phyloP scores from a whole-genome alignment of 2,329 filamentous ascomycete species.

The Fusarium sp. region DNA sequence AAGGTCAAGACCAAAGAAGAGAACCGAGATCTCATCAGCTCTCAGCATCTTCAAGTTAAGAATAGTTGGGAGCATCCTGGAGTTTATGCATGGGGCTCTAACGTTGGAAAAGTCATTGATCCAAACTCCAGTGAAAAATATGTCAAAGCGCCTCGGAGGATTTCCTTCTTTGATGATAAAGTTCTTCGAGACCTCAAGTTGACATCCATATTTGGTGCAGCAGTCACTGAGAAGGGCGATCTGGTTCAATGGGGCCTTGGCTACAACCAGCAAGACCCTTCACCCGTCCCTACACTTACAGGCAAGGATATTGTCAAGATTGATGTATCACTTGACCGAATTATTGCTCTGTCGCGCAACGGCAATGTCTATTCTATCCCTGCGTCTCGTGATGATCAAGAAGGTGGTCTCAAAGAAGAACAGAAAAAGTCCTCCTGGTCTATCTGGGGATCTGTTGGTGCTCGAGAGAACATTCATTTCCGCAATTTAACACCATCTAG shows the following conservation, averaged over 20 bases:
- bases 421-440: slow-evolving; percentile 74
- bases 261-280: slow-evolving; percentile 73
- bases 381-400: slow-evolving; percentile 78
- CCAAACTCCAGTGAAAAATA: slow-evolving; percentile 81
- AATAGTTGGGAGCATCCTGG: slow-evolving; percentile 85
- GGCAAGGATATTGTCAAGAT: slow-evolving; percentile 86
- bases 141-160: slow-evolving; percentile 83
- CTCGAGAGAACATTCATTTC: slow-evolving; percentile 70
- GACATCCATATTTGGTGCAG: slow-evolving; percentile 83
- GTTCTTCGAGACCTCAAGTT: slow-evolving; percentile 89
- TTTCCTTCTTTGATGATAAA: slow-evolving; percentile 86
- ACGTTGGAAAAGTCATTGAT: slow-evolving; percentile 85
- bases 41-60: slow-evolving; percentile 89
- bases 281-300: slow-evolving; percentile 77
- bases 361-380: slow-evolving; percentile 90
- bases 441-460: slow-evolving; percentile 68
- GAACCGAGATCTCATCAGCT: slow-evolving; percentile 80
- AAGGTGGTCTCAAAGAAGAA: slow-evolving; percentile 69
- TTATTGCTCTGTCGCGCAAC: slow-evolving; percentile 80
- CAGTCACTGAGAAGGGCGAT: slow-evolving; percentile 88
- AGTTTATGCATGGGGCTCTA: slow-evolving; percentile 94
- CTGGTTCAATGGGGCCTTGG: slow-evolving; percentile 90
- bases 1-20: slow-evolving; percentile 74
- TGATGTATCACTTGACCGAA: slow-evolving; percentile 82
- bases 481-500: slow-evolving; percentile 75